Conservation (phyloP, 1,284 basidiomycete genomes). For the Coniferiporia sulphurascens region DNA sequence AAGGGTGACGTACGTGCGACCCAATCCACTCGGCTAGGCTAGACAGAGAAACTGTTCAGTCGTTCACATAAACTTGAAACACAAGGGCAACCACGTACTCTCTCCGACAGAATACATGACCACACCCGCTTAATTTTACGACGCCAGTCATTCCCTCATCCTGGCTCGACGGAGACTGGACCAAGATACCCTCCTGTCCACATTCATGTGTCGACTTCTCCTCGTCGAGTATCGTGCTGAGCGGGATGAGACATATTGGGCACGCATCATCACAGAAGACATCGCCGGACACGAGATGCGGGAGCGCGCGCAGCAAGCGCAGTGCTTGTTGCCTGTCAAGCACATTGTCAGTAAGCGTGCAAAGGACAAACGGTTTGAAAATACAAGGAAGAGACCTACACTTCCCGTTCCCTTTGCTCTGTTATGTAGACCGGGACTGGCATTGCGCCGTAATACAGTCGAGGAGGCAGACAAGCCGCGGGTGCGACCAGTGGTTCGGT, state of each 20-base stretch:
- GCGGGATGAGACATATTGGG: constrained; percentile 57
- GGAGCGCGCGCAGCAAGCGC: constrained; percentile 4
- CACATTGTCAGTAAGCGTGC: neutral
- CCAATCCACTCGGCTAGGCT: constrained; percentile 64
- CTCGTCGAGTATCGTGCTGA: constrained; percentile 40
- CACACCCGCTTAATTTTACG: constrained; percentile 53
- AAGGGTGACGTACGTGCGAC: constrained; percentile 37
- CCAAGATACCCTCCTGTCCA: constrained; percentile 19
- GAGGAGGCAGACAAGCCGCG: neutral
- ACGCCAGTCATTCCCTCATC: constrained; percentile 33
- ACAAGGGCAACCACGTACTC: constrained; percentile 42
- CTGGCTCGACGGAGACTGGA: constrained; percentile 1
- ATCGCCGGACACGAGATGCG: constrained; percentile 2
- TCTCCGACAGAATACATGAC: constrained; percentile 60
- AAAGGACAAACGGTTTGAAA: neutral
- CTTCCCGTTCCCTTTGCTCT: constrained; percentile 6
- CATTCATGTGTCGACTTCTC: constrained; percentile 17
- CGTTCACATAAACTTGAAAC: neutral
- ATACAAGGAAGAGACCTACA: neutral
- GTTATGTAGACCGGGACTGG: constrained; percentile 2
- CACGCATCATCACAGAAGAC: constrained; percentile 45
- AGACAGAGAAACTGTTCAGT: constrained; percentile 2
- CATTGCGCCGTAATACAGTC: neutral
- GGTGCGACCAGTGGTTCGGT: neutral
- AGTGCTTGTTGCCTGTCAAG: constrained; percentile 5